Evolutionary conservation across 1,284 basidiomycete species (phyloP).

Genomic region (Amylostereum areolatum): DNA sequence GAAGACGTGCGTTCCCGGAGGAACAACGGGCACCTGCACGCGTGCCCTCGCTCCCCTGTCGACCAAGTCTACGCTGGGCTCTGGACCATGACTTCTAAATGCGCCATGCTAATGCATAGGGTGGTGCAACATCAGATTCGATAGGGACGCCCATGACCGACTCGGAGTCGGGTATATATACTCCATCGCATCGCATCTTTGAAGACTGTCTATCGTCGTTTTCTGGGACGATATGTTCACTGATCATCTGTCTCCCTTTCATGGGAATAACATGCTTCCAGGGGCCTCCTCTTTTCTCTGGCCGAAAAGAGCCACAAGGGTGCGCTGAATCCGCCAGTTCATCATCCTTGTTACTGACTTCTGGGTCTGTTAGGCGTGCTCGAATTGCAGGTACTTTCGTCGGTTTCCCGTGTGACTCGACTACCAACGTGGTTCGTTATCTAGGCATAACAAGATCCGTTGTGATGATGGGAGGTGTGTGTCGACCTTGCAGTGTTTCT

Average conservation of each 20-base stretch:
- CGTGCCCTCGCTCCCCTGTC: no score
- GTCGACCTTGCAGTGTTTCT: neutral
- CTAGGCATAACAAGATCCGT: constrained; percentile 51
- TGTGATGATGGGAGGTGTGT: constrained; percentile 49
- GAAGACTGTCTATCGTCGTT: no score
- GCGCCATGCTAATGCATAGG: no score
- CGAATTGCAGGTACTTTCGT: constrained; percentile 44
- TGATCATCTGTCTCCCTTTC: neutral
- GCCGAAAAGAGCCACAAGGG: constrained; percentile 41
- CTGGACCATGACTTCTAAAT: no score
- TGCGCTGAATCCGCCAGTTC: constrained; percentile 14
- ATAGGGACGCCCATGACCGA: no score
- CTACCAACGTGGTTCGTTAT: neutral
- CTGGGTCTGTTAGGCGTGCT: constrained; percentile 37
- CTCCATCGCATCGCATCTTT: no score
- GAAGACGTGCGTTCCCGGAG: no score
- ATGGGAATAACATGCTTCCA: neutral
- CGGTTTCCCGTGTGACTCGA: neutral
- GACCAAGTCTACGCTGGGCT: no score
- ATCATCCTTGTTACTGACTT: neutral
- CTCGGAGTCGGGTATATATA: no score
- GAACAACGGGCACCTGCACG: no score
- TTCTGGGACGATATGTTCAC: neutral
- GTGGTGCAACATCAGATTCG: no score
- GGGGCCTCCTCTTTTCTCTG: constrained; percentile 9